Evolutionary conservation across 768 basidiomycete species (phyloP).

Genomic region (Russula virescens): DNA sequence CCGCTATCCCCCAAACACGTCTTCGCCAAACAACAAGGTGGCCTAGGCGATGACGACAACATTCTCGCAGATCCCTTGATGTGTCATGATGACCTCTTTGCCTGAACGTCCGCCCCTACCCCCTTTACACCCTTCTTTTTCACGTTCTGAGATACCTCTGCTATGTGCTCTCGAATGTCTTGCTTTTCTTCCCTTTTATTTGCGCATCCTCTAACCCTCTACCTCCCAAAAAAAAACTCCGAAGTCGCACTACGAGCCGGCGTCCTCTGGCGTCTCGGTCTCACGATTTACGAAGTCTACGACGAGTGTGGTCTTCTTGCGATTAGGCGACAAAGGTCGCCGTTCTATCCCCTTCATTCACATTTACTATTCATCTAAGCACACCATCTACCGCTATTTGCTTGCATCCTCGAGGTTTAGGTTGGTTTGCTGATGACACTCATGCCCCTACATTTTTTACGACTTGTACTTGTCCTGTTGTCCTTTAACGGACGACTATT

Average conservation of each 20-base stretch:
- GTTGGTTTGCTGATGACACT: slow-evolving; percentile 18
- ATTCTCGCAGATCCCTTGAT: slow-evolving; percentile 12
- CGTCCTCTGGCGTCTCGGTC: background rate
- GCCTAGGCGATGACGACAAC: background rate
- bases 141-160: slow-evolving; percentile 14
- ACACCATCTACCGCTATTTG: slow-evolving; percentile 16
- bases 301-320: slow-evolving; percentile 5
- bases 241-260: background rate
- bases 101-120: slow-evolving; percentile 10
- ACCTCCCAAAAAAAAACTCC: background rate
- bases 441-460: slow-evolving; percentile 11
- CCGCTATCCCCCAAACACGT: slow-evolving; percentile 5
- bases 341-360: background rate
- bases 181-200: background rate
- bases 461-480: slow-evolving; percentile 3
- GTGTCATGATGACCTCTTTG: slow-evolving; percentile 24
- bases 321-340: slow-evolving; percentile 11
- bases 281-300: slow-evolving; percentile 7
- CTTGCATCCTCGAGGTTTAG: slow-evolving; percentile 15
- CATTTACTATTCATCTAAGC: slow-evolving; percentile 4
- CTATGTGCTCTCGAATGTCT: slow-evolving; percentile 3
- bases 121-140: background rate
- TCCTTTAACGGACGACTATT: slow-evolving; percentile 1
- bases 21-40: slow-evolving; percentile 1
- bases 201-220: slow-evolving; percentile 1